Conservation (phyloP, 176 grass and related monocot genomes). For the Stipa capillata region DNA sequence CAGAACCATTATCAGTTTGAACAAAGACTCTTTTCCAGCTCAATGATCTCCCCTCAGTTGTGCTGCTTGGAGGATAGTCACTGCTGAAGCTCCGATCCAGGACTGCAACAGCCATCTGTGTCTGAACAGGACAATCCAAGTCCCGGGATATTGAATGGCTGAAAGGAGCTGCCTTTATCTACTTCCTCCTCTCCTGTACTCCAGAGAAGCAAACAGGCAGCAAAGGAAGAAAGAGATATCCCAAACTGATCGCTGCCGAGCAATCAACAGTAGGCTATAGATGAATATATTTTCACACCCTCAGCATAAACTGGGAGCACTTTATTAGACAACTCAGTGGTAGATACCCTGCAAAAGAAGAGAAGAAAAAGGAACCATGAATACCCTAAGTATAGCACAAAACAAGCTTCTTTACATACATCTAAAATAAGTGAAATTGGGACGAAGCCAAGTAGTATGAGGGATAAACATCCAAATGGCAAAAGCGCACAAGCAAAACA, state of each 20-base stretch:
- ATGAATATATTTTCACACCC: constrained; percentile 2
- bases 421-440: neutral
- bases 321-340: neutral
- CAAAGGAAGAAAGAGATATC: constrained; percentile 7
- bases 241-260: neutral
- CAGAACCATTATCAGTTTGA: constrained; percentile 87
- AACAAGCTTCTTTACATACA: neutral
- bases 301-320: constrained; percentile 11
- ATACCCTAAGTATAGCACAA: neutral
- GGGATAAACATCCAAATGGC: neutral
- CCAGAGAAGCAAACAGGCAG: constrained; percentile 14
- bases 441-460: neutral
- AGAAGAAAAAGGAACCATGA: neutral
- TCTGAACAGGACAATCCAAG: constrained; percentile 86
- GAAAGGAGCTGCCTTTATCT: constrained; percentile 24
- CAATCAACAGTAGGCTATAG: constrained; percentile 9
- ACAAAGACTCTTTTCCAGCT: constrained; percentile 94
- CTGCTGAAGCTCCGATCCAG: constrained; percentile 50
- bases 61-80: constrained; percentile 53
- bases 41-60: constrained; percentile 45
- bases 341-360: constrained; percentile 1
- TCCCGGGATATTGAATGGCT: constrained; percentile 60
- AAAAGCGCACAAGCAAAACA: neutral
- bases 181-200: constrained; percentile 29
- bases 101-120: constrained; percentile 86